Evolutionary conservation across 257 asterid genomes (phyloP).

Genomic region (Fraxinus quadrangulata): DNA sequence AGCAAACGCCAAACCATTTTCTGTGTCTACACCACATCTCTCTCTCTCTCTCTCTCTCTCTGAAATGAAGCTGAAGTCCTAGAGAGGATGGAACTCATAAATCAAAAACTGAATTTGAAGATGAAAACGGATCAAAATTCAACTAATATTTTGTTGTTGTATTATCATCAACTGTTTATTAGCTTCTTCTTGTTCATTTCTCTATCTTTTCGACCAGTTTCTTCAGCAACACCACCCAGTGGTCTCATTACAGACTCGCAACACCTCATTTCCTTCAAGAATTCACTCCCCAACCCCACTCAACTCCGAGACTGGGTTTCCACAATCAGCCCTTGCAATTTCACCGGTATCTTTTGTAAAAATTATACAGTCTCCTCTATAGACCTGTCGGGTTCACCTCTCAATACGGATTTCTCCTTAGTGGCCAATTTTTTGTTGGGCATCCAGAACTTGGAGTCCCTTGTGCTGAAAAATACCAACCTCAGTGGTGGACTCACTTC

Average conservation of each 20-base stretch:
- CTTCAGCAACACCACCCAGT: conserved; percentile 27
- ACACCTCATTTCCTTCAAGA: conserved; percentile 71
- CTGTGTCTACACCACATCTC: conserved; percentile 16
- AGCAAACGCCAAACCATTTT: conserved; percentile 18
- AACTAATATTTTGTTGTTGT: conserved; percentile 29
- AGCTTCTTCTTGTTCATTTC: conserved; percentile 21
- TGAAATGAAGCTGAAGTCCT: conserved; percentile 52
- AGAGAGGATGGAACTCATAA: conserved; percentile 16
- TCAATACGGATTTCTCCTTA: conserved; percentile 51
- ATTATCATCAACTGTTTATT: conserved; percentile 19
- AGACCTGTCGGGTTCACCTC: conserved; percentile 54
- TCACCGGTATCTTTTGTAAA: conserved; percentile 63
- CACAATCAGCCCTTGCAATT: conserved; percentile 58
- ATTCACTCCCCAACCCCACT: conserved; percentile 49
- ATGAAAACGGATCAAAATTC: conserved; percentile 44
- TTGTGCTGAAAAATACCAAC: conserved; percentile 57
- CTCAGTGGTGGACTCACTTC: conserved; percentile 62
- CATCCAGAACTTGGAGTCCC: conserved; percentile 53
- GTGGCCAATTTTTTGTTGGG: conserved; percentile 50
- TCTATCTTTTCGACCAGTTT: conserved; percentile 19
- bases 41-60: conserved; percentile 28
- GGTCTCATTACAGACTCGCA: conserved; percentile 44
- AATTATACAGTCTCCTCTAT: conserved; percentile 56
- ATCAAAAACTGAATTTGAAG: conserved; percentile 34
- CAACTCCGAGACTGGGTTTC: conserved; percentile 61